Evolutionary conservation across 306 rosid genomes (phyloP), one percentile per base, ranked within the genome.

Genomic region (Cotoneaster glaucophyllus): DNA sequence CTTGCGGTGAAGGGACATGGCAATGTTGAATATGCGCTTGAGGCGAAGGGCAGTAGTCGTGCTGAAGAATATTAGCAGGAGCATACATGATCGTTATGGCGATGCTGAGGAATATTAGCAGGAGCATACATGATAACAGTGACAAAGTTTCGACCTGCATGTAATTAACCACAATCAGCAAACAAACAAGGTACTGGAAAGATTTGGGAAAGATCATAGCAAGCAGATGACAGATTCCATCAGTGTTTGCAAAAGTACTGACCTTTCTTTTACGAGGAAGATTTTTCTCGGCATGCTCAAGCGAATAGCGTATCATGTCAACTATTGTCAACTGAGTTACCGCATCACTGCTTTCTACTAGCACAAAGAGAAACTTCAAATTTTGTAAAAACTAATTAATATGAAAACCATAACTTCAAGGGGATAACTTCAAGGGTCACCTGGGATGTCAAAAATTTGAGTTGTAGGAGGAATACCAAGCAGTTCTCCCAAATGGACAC

Each of bases 361-460:
- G 74, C 75, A 71, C 63, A 25, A 68, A 69, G 39, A 12, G 73
- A 74, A 70, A 43, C 2, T 5, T 17, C 29, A 37, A 18, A 39
- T 19, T 45, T 44, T 59, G 61, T 68, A 24, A 1, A 48, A 39
- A 62, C 26, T 17, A 7, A 41, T 63, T 76, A 25, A 19, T 18
- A 24, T 56, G 54, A 4, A 74, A 50, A 63, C 41, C 64, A 34
- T 39, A 50, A 29, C n/a, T n/a, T n/a, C n/a, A 71, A 78, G 48
- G 64, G 21, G 25, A 74, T 62, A 68, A 57, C 25, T 66, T 61
- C 31, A 54, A 71, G 75, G 69, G 50, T 65, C 74, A 90, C 98
- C 96, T 79, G 97, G 90, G 83, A 94, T 91, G 83, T 94, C 97
- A 76, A 91, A 94, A 72, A 94, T 88, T 80, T 94, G 98, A 67